These are phyloP conservation scores for Botrytis pseudocinerea DNA, from an alignment of 2,329 filamentous ascomycete species.

Conservation along the genomic window DNA sequence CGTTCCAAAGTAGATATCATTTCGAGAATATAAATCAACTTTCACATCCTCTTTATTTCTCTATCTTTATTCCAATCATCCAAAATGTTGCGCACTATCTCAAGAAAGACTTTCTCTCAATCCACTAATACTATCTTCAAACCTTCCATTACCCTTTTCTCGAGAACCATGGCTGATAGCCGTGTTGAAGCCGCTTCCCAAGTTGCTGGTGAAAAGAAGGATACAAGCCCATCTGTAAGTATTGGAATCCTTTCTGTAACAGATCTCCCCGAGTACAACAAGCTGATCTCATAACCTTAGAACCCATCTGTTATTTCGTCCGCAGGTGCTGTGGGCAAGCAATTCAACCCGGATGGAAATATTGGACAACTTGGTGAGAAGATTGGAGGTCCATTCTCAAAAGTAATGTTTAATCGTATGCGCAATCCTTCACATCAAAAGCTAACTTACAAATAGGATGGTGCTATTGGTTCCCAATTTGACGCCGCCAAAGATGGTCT, in stretches of 20 bases:
- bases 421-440: fast-evolving
- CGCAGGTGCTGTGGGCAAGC: constrained; percentile 5
- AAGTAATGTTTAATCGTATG: neutral
- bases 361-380: constrained; percentile 14
- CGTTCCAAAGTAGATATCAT: neutral
- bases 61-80: neutral
- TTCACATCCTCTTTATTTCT: neutral
- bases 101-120: constrained; percentile 4
- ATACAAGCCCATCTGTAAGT: constrained; percentile 8
- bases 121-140: neutral
- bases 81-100: constrained; percentile 5
- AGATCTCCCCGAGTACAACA: too few relatives aligned
- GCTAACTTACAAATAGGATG: neutral
- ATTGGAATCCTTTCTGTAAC: neutral
- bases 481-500: constrained; percentile 13
- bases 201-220: constrained; percentile 6
- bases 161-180: constrained; percentile 7
- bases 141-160: neutral
- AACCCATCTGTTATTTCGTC: constrained; percentile 4
- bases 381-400: constrained; percentile 16
- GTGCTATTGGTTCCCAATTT: constrained; percentile 10
- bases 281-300: neutral
- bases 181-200: constrained; percentile 1
- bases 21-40: neutral
- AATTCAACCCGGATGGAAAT: constrained; percentile 9